Base-by-base conservation (phyloP, 2,329 filamentous ascomycete species). In the Cladobotryum mycophilum region DNA sequence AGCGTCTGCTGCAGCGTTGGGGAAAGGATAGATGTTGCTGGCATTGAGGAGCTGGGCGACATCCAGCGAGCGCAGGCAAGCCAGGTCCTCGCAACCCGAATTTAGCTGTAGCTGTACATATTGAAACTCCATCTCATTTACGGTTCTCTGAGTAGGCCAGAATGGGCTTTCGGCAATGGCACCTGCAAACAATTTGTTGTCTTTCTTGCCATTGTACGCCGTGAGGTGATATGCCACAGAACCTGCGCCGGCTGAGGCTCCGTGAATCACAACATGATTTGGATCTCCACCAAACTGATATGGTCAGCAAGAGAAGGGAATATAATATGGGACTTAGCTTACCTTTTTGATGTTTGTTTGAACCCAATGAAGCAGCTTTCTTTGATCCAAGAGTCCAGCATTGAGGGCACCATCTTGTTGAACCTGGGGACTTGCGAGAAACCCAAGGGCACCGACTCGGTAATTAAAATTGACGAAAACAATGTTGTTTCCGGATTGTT, bases 381-480 rank as follows among this genome's bases (percentile, higher is more conserved):
- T 71, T 65, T 86, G 82, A 57, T 88, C 84, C 3, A 85, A 69
- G 7, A 87, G 63, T 0, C 84, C 84, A 2, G 69, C 79, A 59
- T 88, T 87, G 8, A 85, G 69, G 45, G 76, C 72, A 1, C 82
- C 82, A 55, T 80, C 67, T 5, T 67, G 61, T 36, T 74, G 72
- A 9, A 86, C 70, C 30, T 75, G 68, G 37, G 80, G 73, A 43
- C 80, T 76, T 0, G 80, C 76, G 1, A 87, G 70, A 56, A 86
- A 87, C 0, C 83, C 84, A 57, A 78, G 78, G 0, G 79, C 67
- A 0, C 81, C 81, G 6, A 86, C 78, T 6, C 83, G 75, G 59
- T 84, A 84, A 64, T 82, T 81, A 62, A 84, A 82, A 58, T 78
- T 78, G 45, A 84, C 79, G 48, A 79, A 72, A 13, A 84, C 66